Evolutionary conservation across 192 early-diverging fungal species (phyloP), one percentile per base, ranked within the genome.

Genomic region (Linnemannia hyalina): DNA sequence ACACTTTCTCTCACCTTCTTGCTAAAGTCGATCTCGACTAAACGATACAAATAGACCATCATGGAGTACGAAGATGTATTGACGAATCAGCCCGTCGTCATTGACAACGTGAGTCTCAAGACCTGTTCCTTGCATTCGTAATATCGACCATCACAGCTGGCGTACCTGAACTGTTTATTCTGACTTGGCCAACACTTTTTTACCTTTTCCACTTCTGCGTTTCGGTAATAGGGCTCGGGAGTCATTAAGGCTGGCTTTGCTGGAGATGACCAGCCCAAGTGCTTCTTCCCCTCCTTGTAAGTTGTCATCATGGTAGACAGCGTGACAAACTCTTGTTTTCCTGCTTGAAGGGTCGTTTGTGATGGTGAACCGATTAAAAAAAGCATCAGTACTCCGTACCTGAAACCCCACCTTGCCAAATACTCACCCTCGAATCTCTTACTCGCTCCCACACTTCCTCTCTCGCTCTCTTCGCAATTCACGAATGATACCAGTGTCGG

Each of bases 201-300:
- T 5, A 18, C 32, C 35, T 38, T 26, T 16, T 68, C 0, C 57
- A 46, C n/a, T 55, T 49, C 40, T 22, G 22, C 73, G 32, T 29
- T 70, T 13, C 7, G 36, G 20, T 40, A 23, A 68, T 92, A 99
- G 98, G 98, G 98, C 38, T 99, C 98, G 23, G 98, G 98, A 63
- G 95, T 98, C 85, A 99, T 99, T 84, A 99, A 99, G 86, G 98
- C 97, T 23, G 99, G 99, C 23, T 99, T 99, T 88, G 98, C 99
- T 49, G 99, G 99, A 72, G 97, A 98, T 77, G 98, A 99, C 79
- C 94, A 94, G 81, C 99, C 99, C 75, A 98, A 99, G 87, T 96
- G 96, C 80, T 99, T 95, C 86, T 97, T 99, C 83, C 95, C 97
- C 7, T 97, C 98, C 29, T 95, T 93, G 96, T 97, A 91, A 89